Conservation (phyloP, 441 rosid genomes). For the Mallotus japonicus region DNA sequence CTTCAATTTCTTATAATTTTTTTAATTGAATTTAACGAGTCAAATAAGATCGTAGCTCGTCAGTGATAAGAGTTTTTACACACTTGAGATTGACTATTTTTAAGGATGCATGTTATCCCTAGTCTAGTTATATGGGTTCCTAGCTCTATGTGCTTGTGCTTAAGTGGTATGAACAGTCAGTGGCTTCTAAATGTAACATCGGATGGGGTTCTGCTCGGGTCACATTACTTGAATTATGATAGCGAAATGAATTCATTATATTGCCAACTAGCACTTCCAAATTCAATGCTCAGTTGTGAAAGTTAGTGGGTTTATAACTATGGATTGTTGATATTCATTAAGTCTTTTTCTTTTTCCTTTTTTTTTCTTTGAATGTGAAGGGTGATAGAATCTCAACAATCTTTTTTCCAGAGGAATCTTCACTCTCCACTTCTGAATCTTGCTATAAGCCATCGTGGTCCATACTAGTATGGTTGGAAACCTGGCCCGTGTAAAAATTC, state of each 20-base stretch:
- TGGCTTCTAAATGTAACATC: neutral
- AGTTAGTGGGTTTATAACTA: neutral
- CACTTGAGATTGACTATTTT: no score
- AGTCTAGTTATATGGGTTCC: no score
- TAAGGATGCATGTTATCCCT: no score
- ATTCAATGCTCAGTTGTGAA: neutral
- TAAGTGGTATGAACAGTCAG: neutral
- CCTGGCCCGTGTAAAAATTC: conserved; percentile 2
- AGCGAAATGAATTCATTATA: neutral
- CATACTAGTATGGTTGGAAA: conserved; percentile 1
- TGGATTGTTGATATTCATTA: neutral
- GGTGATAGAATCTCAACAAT: conserved; percentile 26
- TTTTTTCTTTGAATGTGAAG: neutral
- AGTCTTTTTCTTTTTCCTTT: neutral
- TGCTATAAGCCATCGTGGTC: conserved; percentile 33
- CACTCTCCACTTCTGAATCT: conserved; percentile 33
- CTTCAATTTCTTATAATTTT: neutral
- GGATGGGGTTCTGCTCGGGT: neutral
- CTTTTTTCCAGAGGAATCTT: conserved; percentile 13
- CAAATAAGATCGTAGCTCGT: no score
- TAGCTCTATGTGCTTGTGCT: no score
- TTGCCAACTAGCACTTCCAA: neutral
- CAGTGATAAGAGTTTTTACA: no score
- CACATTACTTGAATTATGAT: neutral
- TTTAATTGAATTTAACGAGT: no score